Percentiles rank a stretch among this genome's conserved stretches.
Conservation (phyloP, 1,284 basidiomycete genomes). For the Kwoniella shivajii region DNA sequence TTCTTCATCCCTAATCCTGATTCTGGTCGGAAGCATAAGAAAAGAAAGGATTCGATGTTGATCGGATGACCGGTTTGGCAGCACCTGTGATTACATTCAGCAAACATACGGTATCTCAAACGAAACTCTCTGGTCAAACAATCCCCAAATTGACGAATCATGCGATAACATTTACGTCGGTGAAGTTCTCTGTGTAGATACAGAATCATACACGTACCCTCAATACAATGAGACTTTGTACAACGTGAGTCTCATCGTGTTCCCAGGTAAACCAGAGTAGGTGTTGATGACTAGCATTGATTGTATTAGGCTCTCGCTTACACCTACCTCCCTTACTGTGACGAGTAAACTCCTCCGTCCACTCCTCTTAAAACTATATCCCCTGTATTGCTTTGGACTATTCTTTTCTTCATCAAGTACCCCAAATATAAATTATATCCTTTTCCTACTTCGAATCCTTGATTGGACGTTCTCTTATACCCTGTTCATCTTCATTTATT, state of each 20-base stretch:
- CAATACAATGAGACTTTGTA: constrained; percentile 43
- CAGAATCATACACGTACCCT: constrained; percentile 45
- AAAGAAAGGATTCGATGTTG: neutral
- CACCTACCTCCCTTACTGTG: constrained; percentile 48
- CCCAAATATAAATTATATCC: no score
- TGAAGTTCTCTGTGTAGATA: constrained; percentile 55
- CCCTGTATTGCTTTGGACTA: no score
- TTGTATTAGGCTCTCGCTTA: constrained; percentile 37
- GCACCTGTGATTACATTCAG: constrained; percentile 50
- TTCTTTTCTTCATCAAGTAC: no score
- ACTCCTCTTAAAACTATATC: no score
- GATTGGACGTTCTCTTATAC: no score
- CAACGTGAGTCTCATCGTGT: constrained; percentile 35
- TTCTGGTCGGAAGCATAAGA: neutral
- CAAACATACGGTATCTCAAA: constrained; percentile 45
- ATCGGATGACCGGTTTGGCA: constrained; percentile 11
- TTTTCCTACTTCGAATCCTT: no score
- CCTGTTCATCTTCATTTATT: no score
- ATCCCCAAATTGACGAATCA: constrained; percentile 52
- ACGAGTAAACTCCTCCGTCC: constrained; percentile 25
- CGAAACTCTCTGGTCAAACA: constrained; percentile 51
- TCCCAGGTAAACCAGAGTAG: no score
- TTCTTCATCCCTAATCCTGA: neutral
- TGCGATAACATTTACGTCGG: constrained; percentile 56
- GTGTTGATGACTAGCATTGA: neutral